Conservation (phyloP, 495 filamentous ascomycete species). For the Talaromyces thailandensis region DNA sequence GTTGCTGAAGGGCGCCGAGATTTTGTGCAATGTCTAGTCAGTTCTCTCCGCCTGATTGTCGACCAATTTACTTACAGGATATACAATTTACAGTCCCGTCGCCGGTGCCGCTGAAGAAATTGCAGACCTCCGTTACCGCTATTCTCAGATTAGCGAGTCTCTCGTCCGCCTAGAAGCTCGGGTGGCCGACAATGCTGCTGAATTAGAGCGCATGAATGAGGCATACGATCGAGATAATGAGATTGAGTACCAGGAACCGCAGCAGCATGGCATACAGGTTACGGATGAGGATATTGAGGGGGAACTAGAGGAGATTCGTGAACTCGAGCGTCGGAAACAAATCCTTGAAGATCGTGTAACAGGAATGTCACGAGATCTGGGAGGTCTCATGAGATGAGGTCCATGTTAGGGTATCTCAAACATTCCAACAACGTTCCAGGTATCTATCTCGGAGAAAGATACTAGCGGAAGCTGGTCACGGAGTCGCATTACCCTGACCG, state of each 20-base stretch:
- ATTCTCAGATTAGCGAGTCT: conserved; percentile 63
- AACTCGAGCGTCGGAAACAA: conserved; percentile 68
- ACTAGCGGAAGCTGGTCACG: neutral
- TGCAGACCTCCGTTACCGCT: conserved; percentile 56
- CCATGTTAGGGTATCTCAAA: neutral
- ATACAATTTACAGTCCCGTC: conserved; percentile 47
- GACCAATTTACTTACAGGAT: neutral
- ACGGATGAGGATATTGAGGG: conserved; percentile 67
- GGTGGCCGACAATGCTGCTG: conserved; percentile 66
- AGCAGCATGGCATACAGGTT: conserved; percentile 39
- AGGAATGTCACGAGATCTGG: conserved; percentile 74
- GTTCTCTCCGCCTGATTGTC: conserved; percentile 11
- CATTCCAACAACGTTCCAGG: neutral
- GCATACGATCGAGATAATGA: conserved; percentile 32
- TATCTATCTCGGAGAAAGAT: neutral
- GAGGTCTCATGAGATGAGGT: conserved; percentile 47
- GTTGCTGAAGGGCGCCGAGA: conserved; percentile 80
- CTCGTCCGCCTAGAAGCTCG: conserved; percentile 69
- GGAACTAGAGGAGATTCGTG: conserved; percentile 72
- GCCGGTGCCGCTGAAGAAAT: conserved; percentile 78
- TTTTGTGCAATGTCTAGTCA: conserved; percentile 80
- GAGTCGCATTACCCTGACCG: neutral
- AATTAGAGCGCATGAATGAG: conserved; percentile 66
- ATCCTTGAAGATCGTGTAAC: conserved; percentile 67
- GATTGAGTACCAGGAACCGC: conserved; percentile 23